Conservation (phyloP, 2,329 filamentous ascomycete species). For the Fusarium veterinarium region DNA sequence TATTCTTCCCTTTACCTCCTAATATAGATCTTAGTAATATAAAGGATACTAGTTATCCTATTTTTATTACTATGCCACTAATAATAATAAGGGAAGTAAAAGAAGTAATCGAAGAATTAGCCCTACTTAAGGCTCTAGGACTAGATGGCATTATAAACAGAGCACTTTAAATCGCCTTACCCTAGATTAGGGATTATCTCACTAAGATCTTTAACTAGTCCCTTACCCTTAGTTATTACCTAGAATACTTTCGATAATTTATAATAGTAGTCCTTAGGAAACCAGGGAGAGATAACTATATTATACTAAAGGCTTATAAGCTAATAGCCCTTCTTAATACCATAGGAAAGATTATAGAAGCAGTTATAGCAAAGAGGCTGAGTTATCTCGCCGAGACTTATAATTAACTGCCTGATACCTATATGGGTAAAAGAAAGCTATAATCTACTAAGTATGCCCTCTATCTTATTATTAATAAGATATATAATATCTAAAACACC, state of each 20-base stretch:
- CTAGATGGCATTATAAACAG: neutral
- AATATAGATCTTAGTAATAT: neutral
- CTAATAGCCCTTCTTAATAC: neutral
- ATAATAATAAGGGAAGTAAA: neutral
- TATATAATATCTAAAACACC: neutral
- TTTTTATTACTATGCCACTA: neutral
- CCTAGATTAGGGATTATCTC: neutral
- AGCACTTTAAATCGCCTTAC: neutral
- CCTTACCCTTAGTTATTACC: neutral
- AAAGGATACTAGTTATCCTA: neutral
- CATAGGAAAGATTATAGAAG: neutral
- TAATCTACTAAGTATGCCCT: neutral
- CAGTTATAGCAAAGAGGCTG: neutral
- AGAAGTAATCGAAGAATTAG: neutral
- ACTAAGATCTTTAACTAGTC: neutral
- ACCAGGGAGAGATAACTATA: neutral
- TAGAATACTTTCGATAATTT: neutral
- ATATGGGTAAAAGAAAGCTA: neutral
- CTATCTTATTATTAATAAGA: neutral
- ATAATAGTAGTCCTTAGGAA: neutral
- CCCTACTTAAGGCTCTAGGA: neutral
- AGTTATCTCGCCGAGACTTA: neutral
- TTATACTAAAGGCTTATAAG: neutral
- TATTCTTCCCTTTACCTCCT: too few relatives aligned
- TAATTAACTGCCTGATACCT: neutral